Percentiles rank a stretch among this genome's conserved stretches.
These are phyloP conservation scores for Cryptococcus floricola DNA, from an alignment of 1,284 basidiomycete genomes.

Conservation along the genomic window DNA sequence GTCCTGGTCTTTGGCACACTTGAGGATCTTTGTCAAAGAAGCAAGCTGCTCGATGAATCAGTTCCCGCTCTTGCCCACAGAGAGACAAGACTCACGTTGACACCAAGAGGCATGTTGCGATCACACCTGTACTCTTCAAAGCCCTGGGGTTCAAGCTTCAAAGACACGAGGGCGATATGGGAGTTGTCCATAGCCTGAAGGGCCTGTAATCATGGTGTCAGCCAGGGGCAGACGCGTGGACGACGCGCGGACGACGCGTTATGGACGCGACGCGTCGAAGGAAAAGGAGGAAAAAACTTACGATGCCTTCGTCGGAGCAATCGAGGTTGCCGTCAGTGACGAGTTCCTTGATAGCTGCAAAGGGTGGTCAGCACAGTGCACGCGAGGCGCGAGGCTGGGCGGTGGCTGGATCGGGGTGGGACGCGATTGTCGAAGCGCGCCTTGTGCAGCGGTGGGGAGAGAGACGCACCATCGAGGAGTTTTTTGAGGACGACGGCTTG, in stretches of 20 bases:
- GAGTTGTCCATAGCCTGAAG: conserved; percentile 99
- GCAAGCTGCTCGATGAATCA: conserved; percentile 54
- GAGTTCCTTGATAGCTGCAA: conserved; percentile 88
- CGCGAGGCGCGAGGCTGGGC: not conserved
- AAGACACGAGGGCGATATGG: conserved; percentile 86
- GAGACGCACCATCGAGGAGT: conserved; percentile 71
- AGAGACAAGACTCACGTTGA: conserved; percentile 56
- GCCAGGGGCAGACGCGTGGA: not conserved
- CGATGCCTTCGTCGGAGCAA: conserved; percentile 93
- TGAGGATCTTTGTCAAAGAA: conserved; percentile 91
- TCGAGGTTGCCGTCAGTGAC: conserved; percentile 98
- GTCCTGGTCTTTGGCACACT: conserved; percentile 96
- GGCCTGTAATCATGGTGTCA: conserved; percentile 50
- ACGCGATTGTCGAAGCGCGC: not conserved
- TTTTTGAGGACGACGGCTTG: conserved; percentile 81
- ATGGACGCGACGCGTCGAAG: not conserved
- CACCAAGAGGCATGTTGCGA: conserved; percentile 88
- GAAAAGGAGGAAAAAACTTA: conserved; percentile 49
- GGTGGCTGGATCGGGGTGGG: not conserved
- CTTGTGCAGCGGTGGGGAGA: not conserved
- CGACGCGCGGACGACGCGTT: not conserved
- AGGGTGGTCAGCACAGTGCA: not conserved
- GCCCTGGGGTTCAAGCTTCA: conserved; percentile 65
- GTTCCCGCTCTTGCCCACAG: not conserved
- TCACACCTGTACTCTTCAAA: conserved; percentile 93